Percentiles rank a stretch among this genome's conserved stretches.
phyloP scores from a whole-genome alignment of 192 early-diverging fungal genomes.

The Diversispora eburnea region DNA sequence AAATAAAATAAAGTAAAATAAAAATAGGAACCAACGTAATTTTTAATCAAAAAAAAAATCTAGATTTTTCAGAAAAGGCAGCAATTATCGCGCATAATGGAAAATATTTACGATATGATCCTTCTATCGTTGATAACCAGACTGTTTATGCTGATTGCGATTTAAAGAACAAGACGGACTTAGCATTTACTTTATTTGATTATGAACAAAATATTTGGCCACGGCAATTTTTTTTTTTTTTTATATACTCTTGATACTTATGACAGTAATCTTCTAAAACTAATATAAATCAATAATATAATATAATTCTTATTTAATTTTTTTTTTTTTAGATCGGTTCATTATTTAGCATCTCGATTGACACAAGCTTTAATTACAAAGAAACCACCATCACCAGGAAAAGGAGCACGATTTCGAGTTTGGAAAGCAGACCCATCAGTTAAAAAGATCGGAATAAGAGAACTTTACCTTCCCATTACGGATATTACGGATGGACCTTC shows the following conservation, averaged over 20 bases:
- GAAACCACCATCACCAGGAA: neutral
- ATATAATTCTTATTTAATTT: neutral
- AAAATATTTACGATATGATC: neutral
- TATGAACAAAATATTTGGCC: constrained; percentile 16
- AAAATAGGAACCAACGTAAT: neutral
- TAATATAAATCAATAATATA: too few species aligned
- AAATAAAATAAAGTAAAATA: neutral
- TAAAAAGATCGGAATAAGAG: neutral
- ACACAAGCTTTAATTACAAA: neutral
- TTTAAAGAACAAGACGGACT: neutral
- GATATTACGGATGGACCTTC: neutral
- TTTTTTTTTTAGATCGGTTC: neutral
- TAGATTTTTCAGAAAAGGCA: constrained; percentile 1
- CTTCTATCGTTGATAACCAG: neutral
- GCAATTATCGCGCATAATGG: neutral
- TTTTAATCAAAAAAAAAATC: neutral
- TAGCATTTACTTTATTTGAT: neutral
- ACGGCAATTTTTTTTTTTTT: neutral
- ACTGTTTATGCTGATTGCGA: neutral
- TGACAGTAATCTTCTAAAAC: neutral
- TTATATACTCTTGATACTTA: neutral
- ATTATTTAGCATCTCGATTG: constrained; percentile 16
- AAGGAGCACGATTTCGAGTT: neutral
- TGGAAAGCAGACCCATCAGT: constrained; percentile 14
- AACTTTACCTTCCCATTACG: neutral